phyloP scores from a whole-genome alignment of 2,329 filamentous ascomycete genomes.

The Didymellaceae sp. region DNA sequence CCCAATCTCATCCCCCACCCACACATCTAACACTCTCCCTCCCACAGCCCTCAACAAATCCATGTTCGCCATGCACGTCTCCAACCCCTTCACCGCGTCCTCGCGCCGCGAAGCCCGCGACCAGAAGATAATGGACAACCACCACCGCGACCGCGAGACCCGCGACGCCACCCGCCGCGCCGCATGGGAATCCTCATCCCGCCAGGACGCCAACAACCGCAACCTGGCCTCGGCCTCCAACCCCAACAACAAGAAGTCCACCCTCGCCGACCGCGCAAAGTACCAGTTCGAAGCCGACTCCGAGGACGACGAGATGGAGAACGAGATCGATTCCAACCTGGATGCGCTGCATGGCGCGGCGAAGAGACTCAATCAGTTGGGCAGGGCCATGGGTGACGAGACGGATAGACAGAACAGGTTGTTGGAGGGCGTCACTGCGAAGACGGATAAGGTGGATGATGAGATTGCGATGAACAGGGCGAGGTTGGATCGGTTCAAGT shows the following conservation, averaged over 20 bases:
- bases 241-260: slow-evolving; percentile 23
- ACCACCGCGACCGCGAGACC: slow-evolving; percentile 62
- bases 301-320: slow-evolving; percentile 69
- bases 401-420: slow-evolving; percentile 78
- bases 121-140: slow-evolving; percentile 68
- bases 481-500: slow-evolving; percentile 68
- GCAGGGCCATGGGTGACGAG: slow-evolving; percentile 75
- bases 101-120: slow-evolving; percentile 58
- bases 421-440: slow-evolving; percentile 77
- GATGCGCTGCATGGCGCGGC: slow-evolving; percentile 67
- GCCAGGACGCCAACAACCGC: slow-evolving; percentile 32
- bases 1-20: not conserved
- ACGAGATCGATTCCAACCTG: slow-evolving; percentile 49
- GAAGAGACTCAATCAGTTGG: slow-evolving; percentile 73
- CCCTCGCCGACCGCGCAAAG: slow-evolving; percentile 43
- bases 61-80: slow-evolving; percentile 86
- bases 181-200: slow-evolving; percentile 50
- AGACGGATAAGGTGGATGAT: slow-evolving; percentile 82
- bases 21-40: not conserved
- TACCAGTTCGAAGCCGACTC: slow-evolving; percentile 45
- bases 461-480: slow-evolving; percentile 80
- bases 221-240: slow-evolving; percentile 22
- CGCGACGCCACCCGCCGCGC: slow-evolving; percentile 63
- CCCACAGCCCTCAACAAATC: slow-evolving; percentile 72
- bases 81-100: slow-evolving; percentile 67